Conservation (phyloP, 768 basidiomycete genomes). For the Artomyces pyxidatus region DNA sequence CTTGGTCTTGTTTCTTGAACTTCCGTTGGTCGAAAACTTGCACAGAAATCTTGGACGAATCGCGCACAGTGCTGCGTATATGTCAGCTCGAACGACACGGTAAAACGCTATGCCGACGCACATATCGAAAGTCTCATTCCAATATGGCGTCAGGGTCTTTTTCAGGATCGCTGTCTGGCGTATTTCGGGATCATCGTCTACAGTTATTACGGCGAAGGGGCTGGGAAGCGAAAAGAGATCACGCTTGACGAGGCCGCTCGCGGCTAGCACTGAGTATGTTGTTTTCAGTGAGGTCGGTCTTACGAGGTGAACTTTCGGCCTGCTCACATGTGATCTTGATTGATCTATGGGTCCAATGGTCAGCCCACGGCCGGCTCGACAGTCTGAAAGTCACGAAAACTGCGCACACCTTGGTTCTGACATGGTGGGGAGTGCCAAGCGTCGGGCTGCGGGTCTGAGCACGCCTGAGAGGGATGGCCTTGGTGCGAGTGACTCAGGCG, state of each 20-base stretch:
- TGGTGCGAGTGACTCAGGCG: too few species aligned
- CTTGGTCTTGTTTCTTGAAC: slow-evolving; percentile 84
- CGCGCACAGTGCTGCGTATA: slow-evolving; percentile 53
- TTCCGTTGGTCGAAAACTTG: slow-evolving; percentile 89
- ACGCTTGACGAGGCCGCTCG: slow-evolving; percentile 65
- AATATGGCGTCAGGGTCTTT: slow-evolving; percentile 61
- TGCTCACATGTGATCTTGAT: too few species aligned
- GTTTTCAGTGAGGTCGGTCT: too few species aligned
- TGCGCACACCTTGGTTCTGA: too few species aligned
- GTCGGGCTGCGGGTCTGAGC: too few species aligned
- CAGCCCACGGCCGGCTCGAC: too few species aligned
- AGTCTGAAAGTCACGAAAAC: too few species aligned
- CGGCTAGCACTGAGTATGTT: slow-evolving; percentile 81
- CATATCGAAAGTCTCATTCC: slow-evolving; percentile 86
- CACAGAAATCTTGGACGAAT: slow-evolving; percentile 68
- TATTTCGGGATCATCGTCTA: slow-evolving; percentile 74
- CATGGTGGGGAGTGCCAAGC: too few species aligned
- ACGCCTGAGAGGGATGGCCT: too few species aligned
- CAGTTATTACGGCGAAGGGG: slow-evolving; percentile 82
- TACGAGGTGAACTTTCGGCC: too few species aligned
- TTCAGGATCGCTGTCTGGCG: slow-evolving; percentile 68
- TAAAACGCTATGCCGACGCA: slow-evolving; percentile 29
- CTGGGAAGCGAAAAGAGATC: slow-evolving; percentile 78
- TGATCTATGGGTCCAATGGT: too few species aligned
- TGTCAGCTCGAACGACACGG: background rate